Evolutionary conservation across 2,329 filamentous ascomycete species (phyloP).

Genomic region (Fusarium sp.): DNA sequence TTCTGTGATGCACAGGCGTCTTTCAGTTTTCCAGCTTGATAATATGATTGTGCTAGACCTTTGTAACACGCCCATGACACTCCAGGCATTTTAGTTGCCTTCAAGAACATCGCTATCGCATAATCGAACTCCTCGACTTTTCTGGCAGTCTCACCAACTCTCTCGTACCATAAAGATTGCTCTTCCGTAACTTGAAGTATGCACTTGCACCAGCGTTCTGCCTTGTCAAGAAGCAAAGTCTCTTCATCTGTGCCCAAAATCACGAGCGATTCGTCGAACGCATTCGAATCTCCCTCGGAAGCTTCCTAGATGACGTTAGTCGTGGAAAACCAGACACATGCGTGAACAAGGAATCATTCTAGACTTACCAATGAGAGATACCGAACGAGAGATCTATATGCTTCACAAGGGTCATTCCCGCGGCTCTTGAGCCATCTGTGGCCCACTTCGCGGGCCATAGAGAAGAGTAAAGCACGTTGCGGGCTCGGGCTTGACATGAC

Average conservation of each 20-base stretch:
- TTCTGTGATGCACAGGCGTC: neutral
- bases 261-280: neutral
- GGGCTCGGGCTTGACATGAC: neutral
- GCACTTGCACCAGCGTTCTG: neutral
- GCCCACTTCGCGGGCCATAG: neutral
- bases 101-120: neutral
- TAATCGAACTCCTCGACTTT: neutral
- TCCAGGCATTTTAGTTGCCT: neutral
- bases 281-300: neutral
- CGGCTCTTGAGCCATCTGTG: neutral
- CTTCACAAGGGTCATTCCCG: neutral
- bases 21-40: neutral
- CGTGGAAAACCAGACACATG: neutral
- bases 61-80: neutral
- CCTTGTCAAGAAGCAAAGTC: neutral
- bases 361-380: neutral
- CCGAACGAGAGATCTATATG: neutral
- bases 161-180: neutral
- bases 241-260: neutral
- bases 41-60: neutral
- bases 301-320: neutral
- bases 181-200: neutral
- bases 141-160: neutral
- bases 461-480: neutral
- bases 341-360: no score